A percentile compares a stretch with the other conserved stretches of the same genome.
These are phyloP conservation scores for Paramarasmius palmivorus DNA, from an alignment of 1,284 basidiomycete genomes.

Conservation along the genomic window DNA sequence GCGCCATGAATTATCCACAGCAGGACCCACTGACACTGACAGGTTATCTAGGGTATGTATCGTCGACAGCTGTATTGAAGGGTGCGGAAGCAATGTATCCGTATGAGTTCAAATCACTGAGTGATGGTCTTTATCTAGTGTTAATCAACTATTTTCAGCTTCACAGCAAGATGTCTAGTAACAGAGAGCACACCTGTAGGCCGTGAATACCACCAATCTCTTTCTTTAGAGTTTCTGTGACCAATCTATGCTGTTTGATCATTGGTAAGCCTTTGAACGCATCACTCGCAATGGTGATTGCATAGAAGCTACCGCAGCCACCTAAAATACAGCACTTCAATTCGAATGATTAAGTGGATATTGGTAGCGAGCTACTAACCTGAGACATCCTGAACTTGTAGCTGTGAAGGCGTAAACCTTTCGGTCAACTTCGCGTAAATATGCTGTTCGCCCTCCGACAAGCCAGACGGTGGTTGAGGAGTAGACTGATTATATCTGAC, in stretches of 20 bases:
- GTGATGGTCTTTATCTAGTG: constrained; percentile 41
- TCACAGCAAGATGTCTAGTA: not conserved
- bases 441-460: constrained; percentile 62
- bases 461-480: constrained; percentile 19
- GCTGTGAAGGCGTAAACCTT: constrained; percentile 72
- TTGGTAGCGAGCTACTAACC: constrained; percentile 48
- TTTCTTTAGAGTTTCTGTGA: constrained; percentile 85
- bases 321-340: constrained; percentile 47
- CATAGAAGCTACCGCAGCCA: constrained; percentile 96
- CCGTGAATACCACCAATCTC: constrained; percentile 95
- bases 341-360: not conserved
- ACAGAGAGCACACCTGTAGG: constrained; percentile 69
- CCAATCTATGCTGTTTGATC: constrained; percentile 93
- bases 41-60: no score
- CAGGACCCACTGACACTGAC: no score
- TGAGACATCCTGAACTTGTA: constrained; percentile 88
- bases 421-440: constrained; percentile 77
- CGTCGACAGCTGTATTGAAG: no score
- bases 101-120: constrained; percentile 19
- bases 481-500: constrained; percentile 18
- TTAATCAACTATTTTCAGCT: not conserved
- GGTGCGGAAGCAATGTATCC: constrained; percentile 10
- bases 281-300: constrained; percentile 84
- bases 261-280: constrained; percentile 86
- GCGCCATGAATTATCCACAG: no score